Evolutionary conservation across 331 rosid species (phyloP).

Genomic region (Quercus lobata): DNA sequence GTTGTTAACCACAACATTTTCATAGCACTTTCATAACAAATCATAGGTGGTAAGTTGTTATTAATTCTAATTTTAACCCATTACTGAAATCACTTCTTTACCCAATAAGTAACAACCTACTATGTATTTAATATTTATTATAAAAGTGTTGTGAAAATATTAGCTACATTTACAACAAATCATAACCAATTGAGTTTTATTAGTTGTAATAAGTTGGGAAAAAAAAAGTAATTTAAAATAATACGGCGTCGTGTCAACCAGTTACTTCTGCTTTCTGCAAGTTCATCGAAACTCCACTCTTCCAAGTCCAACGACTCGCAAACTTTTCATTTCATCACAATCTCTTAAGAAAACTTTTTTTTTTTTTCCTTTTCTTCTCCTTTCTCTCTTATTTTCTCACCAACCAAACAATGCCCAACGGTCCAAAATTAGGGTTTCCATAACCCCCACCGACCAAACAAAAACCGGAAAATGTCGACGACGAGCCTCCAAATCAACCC

Average conservation of each 20-base stretch:
- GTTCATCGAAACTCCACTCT: neutral
- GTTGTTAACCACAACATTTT: too few relatives aligned
- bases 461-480: slow-evolving; percentile 25
- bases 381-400: neutral
- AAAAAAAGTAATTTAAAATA: neutral
- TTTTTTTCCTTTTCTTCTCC: neutral
- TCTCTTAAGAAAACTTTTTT: too few relatives aligned
- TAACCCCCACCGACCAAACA: neutral
- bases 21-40: rapidly evolving
- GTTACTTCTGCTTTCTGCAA: neutral
- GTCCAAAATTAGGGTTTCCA: neutral
- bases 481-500: neutral
- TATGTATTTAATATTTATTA: too few relatives aligned
- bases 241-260: neutral
- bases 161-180: rapidly evolving
- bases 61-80: too few relatives aligned
- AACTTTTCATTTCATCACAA: too few relatives aligned
- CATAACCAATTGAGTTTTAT: too few relatives aligned
- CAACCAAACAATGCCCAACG: slow-evolving; percentile 9
- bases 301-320: neutral
- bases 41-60: rapidly evolving
- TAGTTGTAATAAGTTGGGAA: too few relatives aligned
- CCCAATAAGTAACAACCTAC: rapidly evolving
- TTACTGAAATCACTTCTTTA: rapidly evolving
- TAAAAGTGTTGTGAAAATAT: too few relatives aligned